Evolutionary conservation across 805 yeast species (phyloP), one percentile per base, ranked within the genome.

Genomic region (Suhomyces vadensis): DNA sequence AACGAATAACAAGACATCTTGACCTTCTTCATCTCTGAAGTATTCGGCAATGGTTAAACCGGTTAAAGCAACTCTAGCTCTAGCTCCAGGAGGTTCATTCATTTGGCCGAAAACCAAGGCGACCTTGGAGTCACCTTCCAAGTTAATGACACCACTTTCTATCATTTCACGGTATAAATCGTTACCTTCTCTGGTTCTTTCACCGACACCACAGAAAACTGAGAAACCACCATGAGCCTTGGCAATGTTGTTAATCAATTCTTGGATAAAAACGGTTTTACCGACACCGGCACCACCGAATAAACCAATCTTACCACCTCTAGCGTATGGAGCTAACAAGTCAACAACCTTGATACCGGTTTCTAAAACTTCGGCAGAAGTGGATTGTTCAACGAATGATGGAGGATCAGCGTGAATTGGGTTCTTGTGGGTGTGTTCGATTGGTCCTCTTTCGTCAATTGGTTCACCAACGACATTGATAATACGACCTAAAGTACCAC

Each of bases 201-300:
- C 99, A 85, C 99, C 99, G 77, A 92, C 99, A 90, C 99, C 99
- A 67, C 97, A 87, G 86, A 92, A 92, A 61, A 92, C 98, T 48
- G 98, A 92, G 95, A 92, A 92, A 87, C 98, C 98, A 89, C 98
- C 99, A 77, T 92, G 98, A 68, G 99, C 98, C 83, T 92, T 94
- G 73, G 99, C 99, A 70, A 92, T 94, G 84, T 92, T 92, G 91
- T 94, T 92, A 77, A 92, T 92, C 81, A 92, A 84, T 81, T 92
- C 99, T 83, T 92, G 99, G 79, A 92, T 92, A 80, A 92, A 92
- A 56, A 92, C 99, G 76, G 99, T 92, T 79, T 92, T 92, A 80
- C 99, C 99, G 87, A 92, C 99, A 92, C 99, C 99, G 76, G 99
- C 99, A 92, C 99, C 99, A 82, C 99, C 99, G 87, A 92, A 92